phyloP scores from a whole-genome alignment of 768 basidiomycete genomes.

The Phaffia tasmanica region DNA sequence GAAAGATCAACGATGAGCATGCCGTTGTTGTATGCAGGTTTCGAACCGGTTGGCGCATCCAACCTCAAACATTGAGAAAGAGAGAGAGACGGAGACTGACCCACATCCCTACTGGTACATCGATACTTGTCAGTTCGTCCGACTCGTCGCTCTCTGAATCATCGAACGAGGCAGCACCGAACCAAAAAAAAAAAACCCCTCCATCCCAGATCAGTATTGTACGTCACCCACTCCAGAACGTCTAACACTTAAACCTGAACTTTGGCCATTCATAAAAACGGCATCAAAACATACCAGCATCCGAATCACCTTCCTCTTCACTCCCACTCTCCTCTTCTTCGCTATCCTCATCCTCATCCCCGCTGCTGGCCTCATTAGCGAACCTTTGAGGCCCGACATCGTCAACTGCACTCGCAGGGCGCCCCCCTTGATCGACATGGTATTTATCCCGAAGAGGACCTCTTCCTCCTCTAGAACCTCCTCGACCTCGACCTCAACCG shows the following conservation, averaged over 20 bases:
- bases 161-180: conserved; percentile 20
- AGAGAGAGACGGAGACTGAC: conserved; percentile 44
- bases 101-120: conserved; percentile 89
- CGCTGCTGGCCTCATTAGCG: conserved; percentile 1
- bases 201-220: background rate
- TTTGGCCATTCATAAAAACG: too few relatives aligned
- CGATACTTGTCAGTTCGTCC: conserved; percentile 35
- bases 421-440: conserved; percentile 9
- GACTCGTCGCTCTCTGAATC: conserved; percentile 40
- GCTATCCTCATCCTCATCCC: background rate
- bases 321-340: conserved; percentile 7
- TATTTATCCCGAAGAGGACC: background rate
- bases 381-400: background rate
- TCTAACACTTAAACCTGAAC: too few relatives aligned
- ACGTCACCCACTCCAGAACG: background rate
- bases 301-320: background rate
- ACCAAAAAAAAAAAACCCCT: background rate
- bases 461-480: conserved; percentile 10
- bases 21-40: too few relatives aligned
- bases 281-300: background rate
- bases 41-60: too few relatives aligned
- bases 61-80: background rate
- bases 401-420: conserved; percentile 1
- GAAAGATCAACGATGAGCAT: background rate
- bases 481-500: conserved; percentile 7